phyloP scores from a whole-genome alignment of 1,284 basidiomycete species.

The Ganoderma sp. region DNA sequence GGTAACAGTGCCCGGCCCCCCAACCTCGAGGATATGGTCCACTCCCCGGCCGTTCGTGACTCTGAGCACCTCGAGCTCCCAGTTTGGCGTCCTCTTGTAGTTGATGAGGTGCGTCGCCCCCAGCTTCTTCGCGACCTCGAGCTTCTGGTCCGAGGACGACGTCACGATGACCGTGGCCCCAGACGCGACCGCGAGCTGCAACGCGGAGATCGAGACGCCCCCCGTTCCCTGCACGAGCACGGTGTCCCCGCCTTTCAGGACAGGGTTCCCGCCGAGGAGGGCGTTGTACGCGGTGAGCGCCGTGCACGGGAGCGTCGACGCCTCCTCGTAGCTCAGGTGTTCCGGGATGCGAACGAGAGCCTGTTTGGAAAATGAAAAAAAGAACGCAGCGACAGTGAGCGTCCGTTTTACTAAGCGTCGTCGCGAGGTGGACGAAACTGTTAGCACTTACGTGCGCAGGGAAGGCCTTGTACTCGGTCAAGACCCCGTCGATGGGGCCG shows the following conservation, averaged over 20 bases:
- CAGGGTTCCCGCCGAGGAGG: conserved; percentile 43
- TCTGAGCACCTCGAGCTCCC: conserved; percentile 46
- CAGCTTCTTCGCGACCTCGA: conserved; percentile 40
- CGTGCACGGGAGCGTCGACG: conserved; percentile 39
- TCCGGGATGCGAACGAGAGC: conserved; percentile 42
- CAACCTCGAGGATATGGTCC: conserved; percentile 51
- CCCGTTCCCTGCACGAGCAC: conserved; percentile 51
- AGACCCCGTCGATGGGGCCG: conserved; percentile 56
- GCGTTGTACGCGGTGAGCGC: conserved; percentile 50
- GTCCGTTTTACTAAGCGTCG: too few relatives aligned
- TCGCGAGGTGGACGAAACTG: conserved; percentile 46
- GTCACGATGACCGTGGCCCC: conserved; percentile 51
- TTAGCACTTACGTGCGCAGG: conserved; percentile 38
- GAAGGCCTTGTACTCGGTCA: conserved; percentile 55
- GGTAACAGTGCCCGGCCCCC: conserved; percentile 48
- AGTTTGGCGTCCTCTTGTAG: conserved; percentile 49
- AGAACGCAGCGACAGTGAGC: too few relatives aligned
- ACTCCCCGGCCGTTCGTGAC: conserved; percentile 47
- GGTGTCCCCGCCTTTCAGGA: conserved; percentile 38
- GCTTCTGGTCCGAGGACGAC: conserved; percentile 51
- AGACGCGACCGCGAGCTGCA: conserved; percentile 48
- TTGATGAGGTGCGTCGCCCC: conserved; percentile 46
- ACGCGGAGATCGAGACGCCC: conserved; percentile 43
- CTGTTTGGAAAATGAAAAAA: conserved; percentile 5
- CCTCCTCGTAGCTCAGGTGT: conserved; percentile 46